phyloP scores from a whole-genome alignment of 768 basidiomycete species.

The Trametes punicea region DNA sequence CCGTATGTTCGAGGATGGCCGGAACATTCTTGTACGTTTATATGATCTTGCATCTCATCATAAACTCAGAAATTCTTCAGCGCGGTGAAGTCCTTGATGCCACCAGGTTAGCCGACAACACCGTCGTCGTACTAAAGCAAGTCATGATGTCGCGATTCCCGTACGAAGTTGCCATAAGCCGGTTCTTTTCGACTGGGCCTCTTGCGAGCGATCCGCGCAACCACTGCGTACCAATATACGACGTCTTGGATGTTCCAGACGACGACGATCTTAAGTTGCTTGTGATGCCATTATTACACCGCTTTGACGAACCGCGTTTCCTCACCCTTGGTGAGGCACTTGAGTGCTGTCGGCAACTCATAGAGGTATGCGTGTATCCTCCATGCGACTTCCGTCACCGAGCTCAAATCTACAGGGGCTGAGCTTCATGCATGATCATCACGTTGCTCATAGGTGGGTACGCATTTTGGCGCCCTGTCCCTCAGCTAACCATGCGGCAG shows the following conservation, averaged over 20 bases:
- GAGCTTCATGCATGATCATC: slow-evolving; percentile 34
- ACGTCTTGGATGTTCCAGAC: slow-evolving; percentile 19
- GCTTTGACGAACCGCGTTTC: slow-evolving; percentile 29
- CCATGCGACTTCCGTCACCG: not conserved
- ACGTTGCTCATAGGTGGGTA: slow-evolving; percentile 35
- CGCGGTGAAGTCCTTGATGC: slow-evolving; percentile 19
- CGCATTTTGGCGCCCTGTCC: too few relatives aligned
- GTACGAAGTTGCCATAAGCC: slow-evolving; percentile 8
- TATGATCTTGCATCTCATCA: not conserved
- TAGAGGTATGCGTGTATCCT: slow-evolving; percentile 28
- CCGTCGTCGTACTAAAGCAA: slow-evolving; percentile 17
- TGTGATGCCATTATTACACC: slow-evolving; percentile 33
- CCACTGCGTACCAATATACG: slow-evolving; percentile 24
- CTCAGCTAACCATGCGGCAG: not conserved
- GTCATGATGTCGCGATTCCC: slow-evolving; percentile 16
- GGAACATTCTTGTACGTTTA: not conserved
- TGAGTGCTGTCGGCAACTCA: slow-evolving; percentile 32
- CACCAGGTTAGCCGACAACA: slow-evolving; percentile 18
- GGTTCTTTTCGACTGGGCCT: slow-evolving; percentile 4
- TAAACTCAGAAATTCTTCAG: not conserved
- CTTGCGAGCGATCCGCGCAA: slow-evolving; percentile 21
- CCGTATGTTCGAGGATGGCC: slow-evolving; percentile 9
- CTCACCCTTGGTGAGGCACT: slow-evolving; percentile 35
- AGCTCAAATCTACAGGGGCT: slow-evolving; percentile 27
- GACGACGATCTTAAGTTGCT: slow-evolving; percentile 17